Base-by-base conservation (phyloP, 495 filamentous ascomycete genomes). In the Neurospora cerealis region DNA sequence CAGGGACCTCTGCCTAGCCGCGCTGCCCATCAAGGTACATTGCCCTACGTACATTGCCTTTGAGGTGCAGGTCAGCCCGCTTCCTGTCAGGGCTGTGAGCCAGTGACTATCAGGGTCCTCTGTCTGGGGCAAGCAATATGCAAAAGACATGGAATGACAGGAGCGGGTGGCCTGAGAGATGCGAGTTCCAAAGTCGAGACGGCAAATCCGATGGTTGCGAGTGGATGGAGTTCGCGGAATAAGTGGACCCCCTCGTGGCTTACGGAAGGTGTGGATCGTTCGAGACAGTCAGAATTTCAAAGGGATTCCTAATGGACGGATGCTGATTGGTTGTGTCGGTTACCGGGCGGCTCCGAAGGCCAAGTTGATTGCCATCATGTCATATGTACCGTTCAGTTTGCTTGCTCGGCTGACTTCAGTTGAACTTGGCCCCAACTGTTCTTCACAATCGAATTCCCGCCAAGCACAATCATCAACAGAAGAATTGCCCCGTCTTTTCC, bases 311-410 rank as follows among this genome's bases (percentile, higher is more conserved):
- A 85, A 83, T 83, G 72, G 36, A 9, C 41, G 4, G 3, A 37
- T 17, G 44, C 66, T 84, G 79, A 85, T 86, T 86, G 84, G 83
- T 24, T 73, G 79, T 75, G 79, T 66, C 78, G 74, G 77, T 76
- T 78, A 77, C 77, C 84, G 82, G 81, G 73, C 28, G 62, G 32
- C 42, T 75, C 79, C 73, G 73, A 76, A 70, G 76, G 15, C 54
- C 54, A 34, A 60, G 44, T 11, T 48, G 54, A 81, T 80, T 80
- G 78, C 76, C 78, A 73, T 72, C 79, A 83, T 83, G 83, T 84
- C 81, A 82, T 83, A 66, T 9, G 48, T 24, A 28, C 48, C 48
- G 46, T 28, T 21, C 24, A 60, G 11, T 60, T 60, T 60, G 48
- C 21, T 24, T 70, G 76, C 77, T 79, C 72, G 76, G 73, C 70